Evolutionary conservation across 1,284 basidiomycete genomes (phyloP).

Genomic region (Trametes versicolor): DNA sequence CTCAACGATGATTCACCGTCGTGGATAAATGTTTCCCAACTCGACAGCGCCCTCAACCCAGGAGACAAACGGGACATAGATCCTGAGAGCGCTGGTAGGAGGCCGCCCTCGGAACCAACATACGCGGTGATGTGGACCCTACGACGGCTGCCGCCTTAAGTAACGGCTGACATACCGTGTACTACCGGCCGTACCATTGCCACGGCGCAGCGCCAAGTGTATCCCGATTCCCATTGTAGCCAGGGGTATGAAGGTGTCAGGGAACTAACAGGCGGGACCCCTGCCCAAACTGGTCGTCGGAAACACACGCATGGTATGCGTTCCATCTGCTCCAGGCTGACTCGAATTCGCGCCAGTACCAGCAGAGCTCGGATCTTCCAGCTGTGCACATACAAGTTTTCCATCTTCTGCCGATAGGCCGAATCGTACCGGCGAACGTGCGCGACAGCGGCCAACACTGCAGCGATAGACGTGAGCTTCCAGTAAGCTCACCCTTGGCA

Average conservation of each 20-base stretch:
- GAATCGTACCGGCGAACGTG: background rate
- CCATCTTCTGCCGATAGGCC: background rate
- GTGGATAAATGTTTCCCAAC: no score
- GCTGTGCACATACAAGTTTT: background rate
- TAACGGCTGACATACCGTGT: background rate
- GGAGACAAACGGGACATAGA: no score
- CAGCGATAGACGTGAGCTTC: no score
- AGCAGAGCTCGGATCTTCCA: background rate
- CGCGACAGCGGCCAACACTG: background rate
- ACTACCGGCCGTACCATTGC: background rate
- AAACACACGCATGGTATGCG: background rate
- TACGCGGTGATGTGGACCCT: background rate
- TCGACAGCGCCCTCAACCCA: no score
- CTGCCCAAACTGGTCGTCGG: background rate
- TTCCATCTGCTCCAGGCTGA: background rate
- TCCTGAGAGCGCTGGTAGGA: no score
- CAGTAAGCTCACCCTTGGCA: no score
- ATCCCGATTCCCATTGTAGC: background rate
- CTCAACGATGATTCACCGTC: no score
- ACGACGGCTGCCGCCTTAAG: background rate
- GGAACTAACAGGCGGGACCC: background rate
- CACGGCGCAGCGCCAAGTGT: background rate
- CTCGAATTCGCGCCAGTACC: background rate
- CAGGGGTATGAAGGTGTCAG: background rate
- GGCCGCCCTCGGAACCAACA: background rate